phyloP scores from a whole-genome alignment of 306 rosid genomes.

The Senna siamea region DNA sequence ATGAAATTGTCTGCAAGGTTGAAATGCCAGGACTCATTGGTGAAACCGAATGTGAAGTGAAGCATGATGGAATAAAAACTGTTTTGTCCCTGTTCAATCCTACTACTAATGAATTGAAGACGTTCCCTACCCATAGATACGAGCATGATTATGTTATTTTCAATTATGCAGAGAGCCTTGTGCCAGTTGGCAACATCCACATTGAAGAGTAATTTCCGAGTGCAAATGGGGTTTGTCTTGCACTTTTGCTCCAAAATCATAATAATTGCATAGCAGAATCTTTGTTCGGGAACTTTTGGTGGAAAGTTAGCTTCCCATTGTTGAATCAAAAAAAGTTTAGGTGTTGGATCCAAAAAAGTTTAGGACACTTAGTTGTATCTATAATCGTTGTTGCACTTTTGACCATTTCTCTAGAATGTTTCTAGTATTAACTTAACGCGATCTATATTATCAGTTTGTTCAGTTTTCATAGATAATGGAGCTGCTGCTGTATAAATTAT shows the following conservation, averaged over 20 bases:
- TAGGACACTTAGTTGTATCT: no score
- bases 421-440: background rate
- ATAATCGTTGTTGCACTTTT: background rate
- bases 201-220: background rate
- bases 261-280: background rate
- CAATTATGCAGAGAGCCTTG: conserved; percentile 29
- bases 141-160: background rate
- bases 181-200: background rate
- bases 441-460: no score
- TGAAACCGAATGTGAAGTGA: background rate
- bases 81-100: conserved; percentile 22
- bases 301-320: background rate
- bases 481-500: background rate
- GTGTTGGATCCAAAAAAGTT: background rate
- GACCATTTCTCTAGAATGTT: background rate
- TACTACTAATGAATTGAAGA: conserved; percentile 2
- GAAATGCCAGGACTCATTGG: background rate
- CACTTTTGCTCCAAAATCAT: background rate
- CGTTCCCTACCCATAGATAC: background rate
- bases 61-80: background rate
- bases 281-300: background rate
- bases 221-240: no score
- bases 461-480: background rate
- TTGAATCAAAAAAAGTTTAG: no score
- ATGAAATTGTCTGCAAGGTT: conserved; percentile 26